A percentile compares a stretch with the other conserved stretches of the same genome.
phyloP scores from a whole-genome alignment of 441 rosid species.

The Viola pubescens region DNA sequence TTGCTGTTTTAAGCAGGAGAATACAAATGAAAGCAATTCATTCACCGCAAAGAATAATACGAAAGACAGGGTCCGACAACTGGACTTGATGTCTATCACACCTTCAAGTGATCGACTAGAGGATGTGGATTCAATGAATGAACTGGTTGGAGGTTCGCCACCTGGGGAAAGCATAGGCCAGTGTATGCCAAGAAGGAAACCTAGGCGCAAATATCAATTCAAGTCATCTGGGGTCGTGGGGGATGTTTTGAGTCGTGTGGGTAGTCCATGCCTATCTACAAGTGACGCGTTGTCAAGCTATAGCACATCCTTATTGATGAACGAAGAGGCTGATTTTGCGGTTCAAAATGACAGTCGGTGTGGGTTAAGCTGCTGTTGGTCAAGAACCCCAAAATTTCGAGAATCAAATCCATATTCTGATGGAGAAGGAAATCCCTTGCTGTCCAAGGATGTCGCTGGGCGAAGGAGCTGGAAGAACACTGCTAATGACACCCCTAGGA shows the following conservation, averaged over 20 bases:
- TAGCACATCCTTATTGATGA: constrained; percentile 33
- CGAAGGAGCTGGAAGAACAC: constrained; percentile 27
- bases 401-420: constrained; percentile 56
- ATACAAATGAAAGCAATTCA: constrained; percentile 16
- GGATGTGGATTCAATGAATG: constrained; percentile 43
- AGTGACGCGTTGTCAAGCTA: constrained; percentile 43
- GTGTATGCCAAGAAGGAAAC: constrained; percentile 21
- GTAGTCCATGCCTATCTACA: constrained; percentile 44
- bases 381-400: constrained; percentile 58
- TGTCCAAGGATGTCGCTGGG: constrained; percentile 32
- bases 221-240: constrained; percentile 32
- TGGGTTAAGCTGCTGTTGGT: constrained; percentile 79
- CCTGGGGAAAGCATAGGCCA: constrained; percentile 20
- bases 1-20: constrained; percentile 18
- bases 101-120: constrained; percentile 33
- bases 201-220: constrained; percentile 20
- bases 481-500: constrained; percentile 40
- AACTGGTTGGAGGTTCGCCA: constrained; percentile 26
- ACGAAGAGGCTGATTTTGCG: constrained; percentile 40
- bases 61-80: constrained; percentile 25
- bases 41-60: constrained; percentile 25
- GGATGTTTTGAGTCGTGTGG: constrained; percentile 43
- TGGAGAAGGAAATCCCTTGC: constrained; percentile 59
- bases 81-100: constrained; percentile 26
- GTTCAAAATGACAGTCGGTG: constrained; percentile 44